Conservation (phyloP, 805 yeast genomes). For the Candida mattraensis region DNA sequence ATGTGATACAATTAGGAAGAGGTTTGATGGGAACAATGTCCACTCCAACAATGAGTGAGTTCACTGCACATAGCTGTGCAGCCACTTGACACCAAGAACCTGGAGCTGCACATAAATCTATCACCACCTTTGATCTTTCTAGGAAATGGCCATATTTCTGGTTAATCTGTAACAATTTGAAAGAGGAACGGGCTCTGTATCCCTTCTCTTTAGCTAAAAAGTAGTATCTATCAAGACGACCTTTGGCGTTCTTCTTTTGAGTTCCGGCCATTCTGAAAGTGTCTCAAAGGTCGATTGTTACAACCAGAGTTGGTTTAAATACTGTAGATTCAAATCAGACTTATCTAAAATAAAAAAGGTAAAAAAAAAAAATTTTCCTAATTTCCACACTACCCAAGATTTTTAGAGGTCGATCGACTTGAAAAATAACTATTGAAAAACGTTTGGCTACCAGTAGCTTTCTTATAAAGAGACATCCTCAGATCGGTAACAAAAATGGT, state of each 20-base stretch:
- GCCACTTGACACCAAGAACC: constrained; percentile 99
- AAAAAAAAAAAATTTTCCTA: constrained; percentile 2
- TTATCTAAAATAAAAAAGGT: background rate
- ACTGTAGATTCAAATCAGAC: too few relatives aligned
- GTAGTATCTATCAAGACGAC: constrained; percentile 98
- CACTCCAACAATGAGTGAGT: constrained; percentile 95
- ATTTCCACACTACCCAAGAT: background rate
- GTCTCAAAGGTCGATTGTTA: too few relatives aligned
- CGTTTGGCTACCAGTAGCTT: background rate
- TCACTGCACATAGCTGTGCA: constrained; percentile 85
- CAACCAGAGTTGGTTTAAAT: too few relatives aligned
- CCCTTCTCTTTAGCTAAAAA: constrained; percentile 97
- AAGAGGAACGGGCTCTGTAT: constrained; percentile 97
- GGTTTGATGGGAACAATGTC: constrained; percentile 97
- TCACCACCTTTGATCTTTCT: constrained; percentile 92
- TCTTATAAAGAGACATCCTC: too few relatives aligned
- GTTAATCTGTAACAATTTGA: constrained; percentile 90
- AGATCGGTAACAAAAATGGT: constrained; percentile 16
- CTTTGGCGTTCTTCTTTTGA: constrained; percentile 94
- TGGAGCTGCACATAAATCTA: constrained; percentile 98
- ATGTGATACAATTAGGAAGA: constrained; percentile 91
- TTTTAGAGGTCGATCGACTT: constrained; percentile 10
- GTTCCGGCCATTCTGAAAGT: constrained; percentile 57
- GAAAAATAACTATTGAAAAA: too few relatives aligned
- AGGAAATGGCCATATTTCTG: constrained; percentile 95